Percentiles rank a stretch among this genome's conserved stretches.
Evolutionary conservation across 768 basidiomycete genomes (phyloP).

Genomic region (Cystobasidium ongulense): DNA sequence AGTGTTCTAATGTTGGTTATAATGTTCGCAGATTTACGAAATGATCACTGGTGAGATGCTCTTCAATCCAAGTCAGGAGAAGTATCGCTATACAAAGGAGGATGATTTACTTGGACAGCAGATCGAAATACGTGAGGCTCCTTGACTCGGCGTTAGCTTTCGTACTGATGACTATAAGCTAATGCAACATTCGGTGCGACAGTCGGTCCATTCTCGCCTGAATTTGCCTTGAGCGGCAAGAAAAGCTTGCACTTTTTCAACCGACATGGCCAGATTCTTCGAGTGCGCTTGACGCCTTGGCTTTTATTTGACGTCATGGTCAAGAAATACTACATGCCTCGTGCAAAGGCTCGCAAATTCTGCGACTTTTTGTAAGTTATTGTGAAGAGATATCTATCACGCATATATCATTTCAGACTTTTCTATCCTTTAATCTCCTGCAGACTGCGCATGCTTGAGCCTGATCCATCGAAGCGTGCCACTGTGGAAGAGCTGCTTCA

Average conservation of each 20-base stretch:
- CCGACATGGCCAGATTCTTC: neutral
- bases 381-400: neutral
- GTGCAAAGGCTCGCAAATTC: neutral
- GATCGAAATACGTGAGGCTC: conserved; percentile 60
- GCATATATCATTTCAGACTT: neutral
- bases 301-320: conserved; percentile 9
- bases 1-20: neutral
- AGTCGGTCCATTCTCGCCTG: conserved; percentile 5
- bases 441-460: conserved; percentile 17
- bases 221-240: neutral
- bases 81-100: conserved; percentile 81
- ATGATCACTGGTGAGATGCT: conserved; percentile 87
- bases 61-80: conserved; percentile 89
- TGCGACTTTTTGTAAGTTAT: conserved; percentile 18
- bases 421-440: neutral
- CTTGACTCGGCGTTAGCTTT: neutral
- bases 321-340: conserved; percentile 20
- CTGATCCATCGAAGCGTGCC: neutral
- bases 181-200: neutral
- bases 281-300: conserved; percentile 12
- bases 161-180: neutral
- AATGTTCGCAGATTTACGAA: conserved; percentile 15
- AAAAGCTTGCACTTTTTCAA: conserved; percentile 16
- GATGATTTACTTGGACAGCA: conserved; percentile 95
- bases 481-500: conserved; percentile 5